These are phyloP conservation scores for Heterobasidion parviporum DNA, from an alignment of 1,284 basidiomycete genomes.

Conservation along the genomic window DNA sequence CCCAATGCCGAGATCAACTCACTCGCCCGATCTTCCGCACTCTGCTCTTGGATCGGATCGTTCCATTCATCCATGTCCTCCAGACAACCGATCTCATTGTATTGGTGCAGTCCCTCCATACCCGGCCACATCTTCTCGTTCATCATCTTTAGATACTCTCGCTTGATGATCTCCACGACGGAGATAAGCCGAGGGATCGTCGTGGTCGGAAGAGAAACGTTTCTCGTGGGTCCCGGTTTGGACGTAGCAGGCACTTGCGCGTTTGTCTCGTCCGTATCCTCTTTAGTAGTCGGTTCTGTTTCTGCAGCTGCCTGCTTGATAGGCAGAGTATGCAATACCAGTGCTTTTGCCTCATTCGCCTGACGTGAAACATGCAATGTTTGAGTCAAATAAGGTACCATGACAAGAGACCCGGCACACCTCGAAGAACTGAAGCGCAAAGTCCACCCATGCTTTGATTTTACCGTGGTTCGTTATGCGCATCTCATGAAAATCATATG, in stretches of 20 bases:
- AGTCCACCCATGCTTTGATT: slow-evolving; percentile 52
- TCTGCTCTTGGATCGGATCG: slow-evolving; percentile 19
- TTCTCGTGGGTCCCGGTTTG: slow-evolving; percentile 1
- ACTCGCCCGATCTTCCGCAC: slow-evolving; percentile 9
- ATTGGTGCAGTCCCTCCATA: slow-evolving; percentile 64
- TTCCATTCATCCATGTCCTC: slow-evolving; percentile 23
- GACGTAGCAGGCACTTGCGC: neutral
- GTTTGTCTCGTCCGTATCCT: neutral
- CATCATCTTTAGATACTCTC: slow-evolving; percentile 58
- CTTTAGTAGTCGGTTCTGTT: neutral
- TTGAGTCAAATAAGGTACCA: neutral
- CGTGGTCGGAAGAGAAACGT: slow-evolving; percentile 27
- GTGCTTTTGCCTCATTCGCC: slow-evolving; percentile 45
- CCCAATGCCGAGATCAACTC: slow-evolving; percentile 29
- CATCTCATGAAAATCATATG: slow-evolving; percentile 26
- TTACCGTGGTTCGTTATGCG: slow-evolving; percentile 62
- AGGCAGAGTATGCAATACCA: slow-evolving; percentile 67
- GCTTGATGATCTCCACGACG: slow-evolving; percentile 79
- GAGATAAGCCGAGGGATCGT: slow-evolving; percentile 63
- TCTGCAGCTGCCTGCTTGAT: slow-evolving; percentile 10
- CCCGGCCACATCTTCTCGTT: slow-evolving; percentile 28
- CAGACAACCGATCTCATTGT: slow-evolving; percentile 63
- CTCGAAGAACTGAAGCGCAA: slow-evolving; percentile 54
- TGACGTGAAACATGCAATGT: slow-evolving; percentile 19
- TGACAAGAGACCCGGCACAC: slow-evolving; percentile 24